phyloP scores from a whole-genome alignment of 495 filamentous ascomycete genomes.

The Penicillium roqueforti region DNA sequence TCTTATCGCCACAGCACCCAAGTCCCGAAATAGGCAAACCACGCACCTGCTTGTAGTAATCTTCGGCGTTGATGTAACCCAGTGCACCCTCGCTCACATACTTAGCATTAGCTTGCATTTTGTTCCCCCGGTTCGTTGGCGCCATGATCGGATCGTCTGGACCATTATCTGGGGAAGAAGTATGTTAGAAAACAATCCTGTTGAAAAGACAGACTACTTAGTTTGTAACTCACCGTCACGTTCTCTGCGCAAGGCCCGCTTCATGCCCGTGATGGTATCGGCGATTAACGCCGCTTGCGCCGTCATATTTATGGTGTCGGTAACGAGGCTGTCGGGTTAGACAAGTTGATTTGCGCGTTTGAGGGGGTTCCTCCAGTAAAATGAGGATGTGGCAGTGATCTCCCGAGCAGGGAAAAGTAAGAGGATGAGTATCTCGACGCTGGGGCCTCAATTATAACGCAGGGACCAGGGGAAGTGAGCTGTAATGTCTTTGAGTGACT shows the following conservation, averaged over 20 bases:
- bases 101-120: conserved; percentile 76
- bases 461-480: not conserved
- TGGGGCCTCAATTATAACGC: not conserved
- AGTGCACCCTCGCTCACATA: conserved; percentile 75
- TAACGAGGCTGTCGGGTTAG: conserved; percentile 16
- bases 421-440: not conserved
- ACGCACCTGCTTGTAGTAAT: conserved; percentile 80
- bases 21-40: conserved; percentile 2
- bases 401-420: not conserved
- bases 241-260: conserved; percentile 61
- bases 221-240: conserved; percentile 49
- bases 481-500: conserved; percentile 7
- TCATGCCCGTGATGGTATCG: conserved; percentile 73
- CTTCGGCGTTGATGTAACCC: conserved; percentile 62
- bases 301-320: conserved; percentile 53
- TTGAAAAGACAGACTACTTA: not conserved
- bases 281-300: conserved; percentile 64
- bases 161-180: conserved; percentile 62
- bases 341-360: conserved; percentile 17
- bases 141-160: conserved; percentile 78
- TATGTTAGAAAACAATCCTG: conserved; percentile 11
- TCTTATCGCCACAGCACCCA: conserved; percentile 8
- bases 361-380: conserved; percentile 8
- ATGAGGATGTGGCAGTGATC: not conserved
- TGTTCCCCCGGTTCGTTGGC: conserved; percentile 86